phyloP scores from a whole-genome alignment of 257 asterid species.

The Handroanthus guayacan region DNA sequence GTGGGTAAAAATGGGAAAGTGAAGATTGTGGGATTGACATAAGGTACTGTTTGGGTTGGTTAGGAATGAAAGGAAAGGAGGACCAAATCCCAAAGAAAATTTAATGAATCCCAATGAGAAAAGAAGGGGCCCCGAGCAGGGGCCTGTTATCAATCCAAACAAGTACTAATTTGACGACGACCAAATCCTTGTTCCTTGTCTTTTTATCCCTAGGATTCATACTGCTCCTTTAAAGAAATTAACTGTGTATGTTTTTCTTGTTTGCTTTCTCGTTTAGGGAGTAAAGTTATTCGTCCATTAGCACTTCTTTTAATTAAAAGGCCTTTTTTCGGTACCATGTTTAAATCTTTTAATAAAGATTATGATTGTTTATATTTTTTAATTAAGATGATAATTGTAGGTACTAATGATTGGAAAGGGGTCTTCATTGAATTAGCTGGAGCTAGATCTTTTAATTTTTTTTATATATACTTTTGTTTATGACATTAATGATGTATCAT shows the following conservation, averaged over 20 bases:
- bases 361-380: too few species aligned
- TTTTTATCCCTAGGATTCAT: slow-evolving; percentile 30
- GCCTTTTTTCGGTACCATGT: not conserved
- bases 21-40: slow-evolving; percentile 22
- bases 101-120: slow-evolving; percentile 36
- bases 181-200: slow-evolving; percentile 26
- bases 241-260: not conserved
- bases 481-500: too few species aligned
- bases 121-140: not conserved
- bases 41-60: slow-evolving; percentile 14
- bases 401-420: too few species aligned
- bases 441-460: too few species aligned
- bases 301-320: slow-evolving; percentile 37
- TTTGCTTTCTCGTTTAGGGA: slow-evolving; percentile 40
- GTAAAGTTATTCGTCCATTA: slow-evolving; percentile 25
- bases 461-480: too few species aligned
- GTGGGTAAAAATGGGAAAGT: slow-evolving; percentile 1
- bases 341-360: not conserved
- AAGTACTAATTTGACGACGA: slow-evolving; percentile 31
- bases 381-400: too few species aligned
- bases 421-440: too few species aligned
- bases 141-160: slow-evolving; percentile 38
- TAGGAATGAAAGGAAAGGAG: slow-evolving; percentile 43
- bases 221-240: slow-evolving; percentile 5
- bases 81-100: slow-evolving; percentile 48